Conservation (phyloP, 345 rosid genomes). For the Passiflora organensis region DNA sequence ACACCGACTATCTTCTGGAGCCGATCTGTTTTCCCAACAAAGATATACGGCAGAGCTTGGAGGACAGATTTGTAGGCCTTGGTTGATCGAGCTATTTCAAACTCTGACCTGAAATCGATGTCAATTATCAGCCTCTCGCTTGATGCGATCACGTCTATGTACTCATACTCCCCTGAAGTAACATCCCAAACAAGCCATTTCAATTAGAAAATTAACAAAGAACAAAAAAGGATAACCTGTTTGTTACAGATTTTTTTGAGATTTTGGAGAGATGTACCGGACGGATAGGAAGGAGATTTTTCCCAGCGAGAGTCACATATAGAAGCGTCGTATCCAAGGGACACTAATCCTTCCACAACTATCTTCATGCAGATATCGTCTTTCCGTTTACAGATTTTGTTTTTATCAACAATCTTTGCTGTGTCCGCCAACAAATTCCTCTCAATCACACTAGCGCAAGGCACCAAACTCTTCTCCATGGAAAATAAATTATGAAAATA, state of each 20-base stretch:
- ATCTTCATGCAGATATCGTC: constrained; percentile 48
- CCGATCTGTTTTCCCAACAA: constrained; percentile 85
- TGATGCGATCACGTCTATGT: constrained; percentile 68
- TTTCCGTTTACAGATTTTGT: constrained; percentile 50
- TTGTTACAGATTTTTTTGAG: constrained; percentile 14
- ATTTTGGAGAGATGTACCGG: constrained; percentile 42
- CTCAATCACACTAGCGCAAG: constrained; percentile 44
- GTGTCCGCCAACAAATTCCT: constrained; percentile 57
- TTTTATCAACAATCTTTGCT: constrained; percentile 67
- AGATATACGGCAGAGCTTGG: constrained; percentile 68
- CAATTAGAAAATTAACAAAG: constrained; percentile 27
- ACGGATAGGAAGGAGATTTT: constrained; percentile 54
- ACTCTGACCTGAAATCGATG: constrained; percentile 89
- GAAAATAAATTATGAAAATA: background rate
- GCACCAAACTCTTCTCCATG: constrained; percentile 50
- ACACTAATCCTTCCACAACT: constrained; percentile 46
- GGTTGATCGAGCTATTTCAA: constrained; percentile 85
- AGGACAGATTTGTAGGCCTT: constrained; percentile 64
- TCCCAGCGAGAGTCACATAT: constrained; percentile 90
- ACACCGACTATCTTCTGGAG: constrained; percentile 64
- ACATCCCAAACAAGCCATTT: background rate
- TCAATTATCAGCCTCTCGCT: constrained; percentile 72
- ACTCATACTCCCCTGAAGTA: constrained; percentile 8
- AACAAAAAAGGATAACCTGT: background rate
- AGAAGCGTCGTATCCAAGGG: constrained; percentile 69